phyloP scores from a whole-genome alignment of 371 early-diverging fungal species.

The Mortierella sp. region DNA sequence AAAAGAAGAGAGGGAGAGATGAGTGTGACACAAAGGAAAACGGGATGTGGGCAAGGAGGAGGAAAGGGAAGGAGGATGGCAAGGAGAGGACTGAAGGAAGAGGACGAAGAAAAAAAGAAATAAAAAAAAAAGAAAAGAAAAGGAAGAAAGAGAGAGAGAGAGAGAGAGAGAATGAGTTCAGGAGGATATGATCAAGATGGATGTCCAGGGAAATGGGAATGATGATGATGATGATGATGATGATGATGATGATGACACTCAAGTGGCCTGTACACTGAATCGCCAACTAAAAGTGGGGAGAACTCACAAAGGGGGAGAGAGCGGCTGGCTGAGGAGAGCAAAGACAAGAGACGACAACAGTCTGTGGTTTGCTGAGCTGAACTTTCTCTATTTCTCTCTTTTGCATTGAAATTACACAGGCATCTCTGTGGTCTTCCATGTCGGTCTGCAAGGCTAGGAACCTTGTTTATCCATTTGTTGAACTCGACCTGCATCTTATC shows the following conservation, averaged over 20 bases:
- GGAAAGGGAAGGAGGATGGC: slow-evolving; percentile 5
- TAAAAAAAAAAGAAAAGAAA: background rate
- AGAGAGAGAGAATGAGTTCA: background rate
- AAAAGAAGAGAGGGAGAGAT: background rate
- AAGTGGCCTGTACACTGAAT: no score
- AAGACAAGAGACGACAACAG: no score
- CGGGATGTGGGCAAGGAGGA: slow-evolving; percentile 2
- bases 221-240: background rate
- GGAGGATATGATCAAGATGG: slow-evolving; percentile 1
- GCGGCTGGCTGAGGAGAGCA: no score
- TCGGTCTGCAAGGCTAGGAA: no score
- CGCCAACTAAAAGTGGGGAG: no score
- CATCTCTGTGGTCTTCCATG: no score
- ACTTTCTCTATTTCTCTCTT: slow-evolving; percentile 9
- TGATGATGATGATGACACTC: background rate
- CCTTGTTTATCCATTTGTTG: no score
- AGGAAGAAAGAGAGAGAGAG: background rate
- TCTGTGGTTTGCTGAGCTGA: background rate
- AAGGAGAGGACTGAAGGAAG: background rate
- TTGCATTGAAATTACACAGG: background rate
- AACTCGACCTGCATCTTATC: no score
- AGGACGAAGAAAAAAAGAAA: background rate
- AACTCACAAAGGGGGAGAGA: no score
- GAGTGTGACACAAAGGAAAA: background rate
- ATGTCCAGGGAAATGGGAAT: background rate